Conservation (phyloP, 2,329 filamentous ascomycete species). For the Aspergillus vadensis region DNA sequence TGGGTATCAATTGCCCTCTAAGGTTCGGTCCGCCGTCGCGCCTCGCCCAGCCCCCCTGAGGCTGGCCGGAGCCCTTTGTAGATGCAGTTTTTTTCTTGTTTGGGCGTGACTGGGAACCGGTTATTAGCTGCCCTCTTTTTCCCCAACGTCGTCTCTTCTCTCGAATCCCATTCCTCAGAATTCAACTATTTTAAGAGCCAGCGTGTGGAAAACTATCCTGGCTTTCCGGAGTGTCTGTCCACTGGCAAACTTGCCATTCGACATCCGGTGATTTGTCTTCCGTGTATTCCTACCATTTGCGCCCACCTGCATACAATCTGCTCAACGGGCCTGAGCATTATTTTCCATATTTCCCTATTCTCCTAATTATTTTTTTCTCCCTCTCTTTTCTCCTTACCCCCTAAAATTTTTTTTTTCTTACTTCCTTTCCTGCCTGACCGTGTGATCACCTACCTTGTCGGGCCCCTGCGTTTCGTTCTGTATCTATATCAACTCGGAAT, state of each 20-base stretch:
- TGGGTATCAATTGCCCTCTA: constrained; percentile 27
- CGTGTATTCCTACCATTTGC: constrained; percentile 39
- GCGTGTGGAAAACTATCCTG: constrained; percentile 26
- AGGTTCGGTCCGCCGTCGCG: constrained; percentile 28
- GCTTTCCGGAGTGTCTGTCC: constrained; percentile 33
- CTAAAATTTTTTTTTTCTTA: no score
- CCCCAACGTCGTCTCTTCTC: constrained; percentile 13
- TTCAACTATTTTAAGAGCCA: constrained; percentile 19
- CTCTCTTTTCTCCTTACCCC: constrained; percentile 23
- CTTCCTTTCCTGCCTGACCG: constrained; percentile 15
- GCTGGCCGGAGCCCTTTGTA: constrained; percentile 21
- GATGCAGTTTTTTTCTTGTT: constrained; percentile 16
- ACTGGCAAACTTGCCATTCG: constrained; percentile 24
- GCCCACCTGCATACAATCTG: constrained; percentile 25
- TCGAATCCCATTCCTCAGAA: constrained; percentile 21
- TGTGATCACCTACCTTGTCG: constrained; percentile 21
- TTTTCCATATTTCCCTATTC: constrained; percentile 15
- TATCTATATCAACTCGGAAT: constrained; percentile 30
- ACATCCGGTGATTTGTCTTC: constrained; percentile 28
- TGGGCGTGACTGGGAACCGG: constrained; percentile 21
- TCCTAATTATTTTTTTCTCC: constrained; percentile 20
- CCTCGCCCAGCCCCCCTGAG: constrained; percentile 24
- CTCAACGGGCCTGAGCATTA: constrained; percentile 11
- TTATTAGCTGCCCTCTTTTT: constrained; percentile 24
- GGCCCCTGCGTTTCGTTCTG: constrained; percentile 17